Evolutionary conservation across 768 basidiomycete genomes (phyloP).

Genomic region (Hemileccinum impolitum): DNA sequence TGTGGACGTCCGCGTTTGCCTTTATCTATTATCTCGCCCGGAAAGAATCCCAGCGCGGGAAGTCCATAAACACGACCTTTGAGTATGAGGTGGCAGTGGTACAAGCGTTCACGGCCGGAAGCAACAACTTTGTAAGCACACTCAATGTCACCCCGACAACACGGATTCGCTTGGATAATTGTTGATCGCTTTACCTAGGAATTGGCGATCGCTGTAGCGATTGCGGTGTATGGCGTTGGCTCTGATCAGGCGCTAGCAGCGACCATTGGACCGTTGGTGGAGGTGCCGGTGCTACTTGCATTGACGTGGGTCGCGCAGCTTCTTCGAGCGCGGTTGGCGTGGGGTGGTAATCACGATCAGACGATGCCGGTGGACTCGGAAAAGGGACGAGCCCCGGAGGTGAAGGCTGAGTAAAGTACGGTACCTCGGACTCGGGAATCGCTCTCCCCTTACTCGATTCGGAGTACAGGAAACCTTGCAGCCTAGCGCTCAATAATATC

Average conservation of each 20-base stretch:
- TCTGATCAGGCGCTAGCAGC: constrained; percentile 81
- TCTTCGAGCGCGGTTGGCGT: constrained; percentile 38
- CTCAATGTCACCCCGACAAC: background rate
- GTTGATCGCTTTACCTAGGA: constrained; percentile 41
- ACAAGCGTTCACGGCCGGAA: constrained; percentile 76
- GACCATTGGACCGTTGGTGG: constrained; percentile 73
- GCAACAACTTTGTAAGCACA: constrained; percentile 66
- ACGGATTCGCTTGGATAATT: background rate
- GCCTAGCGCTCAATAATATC: no score
- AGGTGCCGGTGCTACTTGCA: constrained; percentile 72
- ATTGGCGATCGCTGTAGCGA: constrained; percentile 78
- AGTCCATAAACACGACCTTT: constrained; percentile 14
- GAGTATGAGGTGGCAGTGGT: constrained; percentile 74
- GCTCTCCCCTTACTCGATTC: no score
- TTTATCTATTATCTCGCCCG: constrained; percentile 49
- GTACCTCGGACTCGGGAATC: no score
- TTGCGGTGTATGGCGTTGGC: constrained; percentile 72
- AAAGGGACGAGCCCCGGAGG: constrained; percentile 59
- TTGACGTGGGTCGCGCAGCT: constrained; percentile 64
- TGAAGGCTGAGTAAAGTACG: constrained; percentile 1
- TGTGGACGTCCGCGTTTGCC: constrained; percentile 66
- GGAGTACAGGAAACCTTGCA: no score
- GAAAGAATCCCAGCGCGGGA: constrained; percentile 21
- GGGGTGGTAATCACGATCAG: constrained; percentile 24
- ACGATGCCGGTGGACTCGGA: constrained; percentile 35